These are phyloP conservation scores for Simplicillium sp. DNA, from an alignment of 2,329 filamentous ascomycete genomes.

Conservation along the genomic window DNA sequence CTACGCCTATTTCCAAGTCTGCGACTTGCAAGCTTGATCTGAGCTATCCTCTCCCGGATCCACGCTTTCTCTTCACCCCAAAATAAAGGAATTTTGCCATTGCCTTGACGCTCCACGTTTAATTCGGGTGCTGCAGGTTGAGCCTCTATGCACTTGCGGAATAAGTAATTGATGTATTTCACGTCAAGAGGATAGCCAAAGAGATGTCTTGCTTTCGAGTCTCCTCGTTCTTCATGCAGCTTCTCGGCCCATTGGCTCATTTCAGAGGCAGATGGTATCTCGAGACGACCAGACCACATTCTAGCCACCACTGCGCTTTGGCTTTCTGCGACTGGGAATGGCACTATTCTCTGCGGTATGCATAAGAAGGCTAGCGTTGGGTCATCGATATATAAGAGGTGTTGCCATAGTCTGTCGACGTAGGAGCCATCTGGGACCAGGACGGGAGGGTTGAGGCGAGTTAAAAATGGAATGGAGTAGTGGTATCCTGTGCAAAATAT, in stretches of 20 bases:
- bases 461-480: constrained; percentile 67
- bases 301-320: constrained; percentile 59
- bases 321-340: constrained; percentile 61
- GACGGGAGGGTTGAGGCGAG: constrained; percentile 31
- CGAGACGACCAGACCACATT: constrained; percentile 53
- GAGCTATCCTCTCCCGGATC: constrained; percentile 27
- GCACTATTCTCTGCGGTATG: constrained; percentile 59
- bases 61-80: constrained; percentile 29
- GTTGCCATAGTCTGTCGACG: constrained; percentile 61
- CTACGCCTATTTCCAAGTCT: constrained; percentile 23
- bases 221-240: constrained; percentile 40
- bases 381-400: constrained; percentile 56
- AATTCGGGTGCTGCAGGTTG: constrained; percentile 9
- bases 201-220: constrained; percentile 27
- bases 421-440: constrained; percentile 51
- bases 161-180: constrained; percentile 49
- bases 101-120: constrained; percentile 24
- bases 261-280: constrained; percentile 38
- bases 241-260: constrained; percentile 54
- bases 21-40: constrained; percentile 29
- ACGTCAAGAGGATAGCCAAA: constrained; percentile 42
- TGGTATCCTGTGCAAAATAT: constrained; percentile 84
- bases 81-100: constrained; percentile 25
- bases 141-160: constrained; percentile 36
- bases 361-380: constrained; percentile 59